Evolutionary conservation across 768 basidiomycete genomes (phyloP).

Genomic region (Calocera cornea): DNA sequence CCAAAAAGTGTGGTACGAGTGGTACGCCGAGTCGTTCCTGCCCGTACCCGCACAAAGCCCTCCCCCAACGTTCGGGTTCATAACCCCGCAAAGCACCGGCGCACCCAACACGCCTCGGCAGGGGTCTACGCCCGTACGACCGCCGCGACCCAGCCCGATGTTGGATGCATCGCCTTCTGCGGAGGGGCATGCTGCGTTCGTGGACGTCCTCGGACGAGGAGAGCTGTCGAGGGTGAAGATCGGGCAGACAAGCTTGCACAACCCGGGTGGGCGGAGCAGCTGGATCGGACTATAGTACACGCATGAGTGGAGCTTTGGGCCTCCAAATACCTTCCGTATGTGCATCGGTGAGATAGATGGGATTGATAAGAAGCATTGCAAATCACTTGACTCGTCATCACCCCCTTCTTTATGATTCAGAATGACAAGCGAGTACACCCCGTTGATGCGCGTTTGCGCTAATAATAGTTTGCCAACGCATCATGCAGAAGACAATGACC

Average conservation of each 20-base stretch:
- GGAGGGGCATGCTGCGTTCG: slow-evolving; percentile 7
- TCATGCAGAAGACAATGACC: no score
- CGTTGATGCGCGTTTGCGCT: no score
- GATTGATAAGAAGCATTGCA: no score
- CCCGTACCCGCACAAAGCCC: slow-evolving; percentile 33
- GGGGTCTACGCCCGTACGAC: slow-evolving; percentile 11
- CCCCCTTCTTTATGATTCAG: no score
- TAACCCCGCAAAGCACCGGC: slow-evolving; percentile 1
- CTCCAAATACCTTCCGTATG: no score
- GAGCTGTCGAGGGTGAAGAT: slow-evolving; percentile 49
- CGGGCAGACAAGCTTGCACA: slow-evolving; percentile 86
- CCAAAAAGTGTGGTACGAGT: slow-evolving; percentile 95
- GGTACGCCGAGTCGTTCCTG: slow-evolving; percentile 90
- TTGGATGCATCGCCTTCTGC: slow-evolving; percentile 39
- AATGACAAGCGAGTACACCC: no score
- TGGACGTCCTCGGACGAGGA: slow-evolving; percentile 11
- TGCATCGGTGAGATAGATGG: no score
- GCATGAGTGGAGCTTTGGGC: background rate
- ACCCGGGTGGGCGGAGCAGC: slow-evolving; percentile 76
- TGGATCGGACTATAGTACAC: slow-evolving; percentile 67
- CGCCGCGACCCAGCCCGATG: slow-evolving; percentile 44
- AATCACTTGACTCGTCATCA: no score
- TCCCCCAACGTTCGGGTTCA: background rate
- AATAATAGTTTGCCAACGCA: no score
- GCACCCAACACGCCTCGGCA: background rate